phyloP scores from a whole-genome alignment of 2,329 filamentous ascomycete species.

The Beauveria rudraprayagi region DNA sequence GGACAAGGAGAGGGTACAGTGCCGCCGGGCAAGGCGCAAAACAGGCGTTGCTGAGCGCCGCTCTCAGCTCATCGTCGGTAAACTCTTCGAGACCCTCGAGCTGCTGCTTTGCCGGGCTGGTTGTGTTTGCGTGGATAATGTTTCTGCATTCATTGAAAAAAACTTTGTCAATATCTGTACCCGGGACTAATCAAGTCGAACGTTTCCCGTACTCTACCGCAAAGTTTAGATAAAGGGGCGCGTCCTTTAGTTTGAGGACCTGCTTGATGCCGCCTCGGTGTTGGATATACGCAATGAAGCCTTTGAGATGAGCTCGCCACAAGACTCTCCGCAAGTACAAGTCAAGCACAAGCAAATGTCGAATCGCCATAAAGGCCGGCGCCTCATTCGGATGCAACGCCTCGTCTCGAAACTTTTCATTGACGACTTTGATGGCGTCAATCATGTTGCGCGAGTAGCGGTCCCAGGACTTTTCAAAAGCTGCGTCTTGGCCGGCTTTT shows the following conservation, averaged over 20 bases:
- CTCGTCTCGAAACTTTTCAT: background rate
- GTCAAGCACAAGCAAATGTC: background rate
- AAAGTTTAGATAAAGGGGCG: background rate
- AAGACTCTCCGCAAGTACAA: background rate
- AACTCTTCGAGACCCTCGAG: background rate
- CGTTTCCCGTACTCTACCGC: background rate
- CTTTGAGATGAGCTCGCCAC: background rate
- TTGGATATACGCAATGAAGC: background rate
- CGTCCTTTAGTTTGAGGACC: background rate
- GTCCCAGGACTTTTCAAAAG: background rate
- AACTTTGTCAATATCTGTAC: background rate
- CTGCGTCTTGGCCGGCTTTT: background rate
- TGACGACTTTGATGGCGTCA: background rate
- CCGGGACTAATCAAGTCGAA: too few species aligned
- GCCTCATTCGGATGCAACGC: background rate
- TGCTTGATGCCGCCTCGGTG: background rate
- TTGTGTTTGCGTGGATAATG: constrained; percentile 1
- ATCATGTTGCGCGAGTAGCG: background rate
- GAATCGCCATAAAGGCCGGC: background rate
- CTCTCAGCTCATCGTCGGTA: background rate
- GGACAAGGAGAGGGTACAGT: background rate
- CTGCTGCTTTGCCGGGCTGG: background rate
- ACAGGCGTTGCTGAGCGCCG: background rate
- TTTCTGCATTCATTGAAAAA: background rate
- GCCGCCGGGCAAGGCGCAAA: background rate